Evolutionary conservation across 805 yeast species (phyloP).

Genomic region (Lipomyces sp.): DNA sequence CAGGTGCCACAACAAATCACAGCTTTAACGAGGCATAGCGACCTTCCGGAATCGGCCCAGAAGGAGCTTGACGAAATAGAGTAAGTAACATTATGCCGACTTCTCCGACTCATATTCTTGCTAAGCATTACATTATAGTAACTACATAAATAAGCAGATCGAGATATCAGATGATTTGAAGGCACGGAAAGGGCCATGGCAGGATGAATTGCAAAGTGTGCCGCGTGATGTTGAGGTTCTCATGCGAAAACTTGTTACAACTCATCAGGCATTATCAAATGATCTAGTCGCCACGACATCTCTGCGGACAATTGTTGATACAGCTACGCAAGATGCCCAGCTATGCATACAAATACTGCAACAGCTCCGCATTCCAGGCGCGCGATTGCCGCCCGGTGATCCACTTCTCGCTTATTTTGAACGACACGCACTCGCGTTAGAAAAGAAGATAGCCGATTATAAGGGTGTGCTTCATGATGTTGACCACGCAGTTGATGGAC

Average conservation of each 20-base stretch:
- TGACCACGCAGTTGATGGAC: conserved; percentile 58
- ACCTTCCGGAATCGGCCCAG: conserved; percentile 59
- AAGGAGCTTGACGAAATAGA: conserved; percentile 61
- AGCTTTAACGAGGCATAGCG: conserved; percentile 63
- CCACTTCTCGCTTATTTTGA: conserved; percentile 58
- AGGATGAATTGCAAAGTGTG: conserved; percentile 54
- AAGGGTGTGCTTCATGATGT: conserved; percentile 54
- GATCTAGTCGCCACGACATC: conserved; percentile 29
- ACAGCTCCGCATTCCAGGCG: conserved; percentile 34
- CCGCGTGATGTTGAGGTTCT: conserved; percentile 62
- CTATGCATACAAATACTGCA: conserved; percentile 30
- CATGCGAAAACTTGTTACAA: conserved; percentile 42
- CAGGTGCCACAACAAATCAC: conserved; percentile 46
- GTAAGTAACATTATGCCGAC: conserved; percentile 12
- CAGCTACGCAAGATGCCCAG: conserved; percentile 28
- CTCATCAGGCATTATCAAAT: conserved; percentile 32
- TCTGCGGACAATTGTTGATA: conserved; percentile 28
- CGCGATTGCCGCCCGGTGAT: conserved; percentile 48
- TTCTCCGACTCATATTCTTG: background rate
- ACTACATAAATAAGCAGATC: conserved; percentile 59
- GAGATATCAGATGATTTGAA: conserved; percentile 57
- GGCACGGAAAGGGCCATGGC: conserved; percentile 50
- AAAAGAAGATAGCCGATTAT: conserved; percentile 56
- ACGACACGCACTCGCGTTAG: conserved; percentile 51
- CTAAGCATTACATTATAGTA: conserved; percentile 22